Evolutionary conservation across 139 green algal genomes (phyloP).

Genomic region (Raphidocelis subcapitata): DNA sequence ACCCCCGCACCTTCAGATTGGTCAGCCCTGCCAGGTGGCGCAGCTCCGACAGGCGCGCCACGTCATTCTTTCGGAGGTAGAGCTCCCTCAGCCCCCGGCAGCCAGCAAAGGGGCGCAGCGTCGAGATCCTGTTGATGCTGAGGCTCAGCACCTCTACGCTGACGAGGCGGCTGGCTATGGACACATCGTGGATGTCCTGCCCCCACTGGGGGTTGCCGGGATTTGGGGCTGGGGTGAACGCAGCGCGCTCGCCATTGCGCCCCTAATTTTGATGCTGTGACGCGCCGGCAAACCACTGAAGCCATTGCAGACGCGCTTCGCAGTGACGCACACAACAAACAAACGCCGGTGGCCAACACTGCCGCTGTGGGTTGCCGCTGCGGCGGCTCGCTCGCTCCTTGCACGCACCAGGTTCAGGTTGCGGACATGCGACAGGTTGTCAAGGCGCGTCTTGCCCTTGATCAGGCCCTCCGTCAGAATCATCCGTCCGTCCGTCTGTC

Average conservation of each 20-base stretch:
- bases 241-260: background rate
- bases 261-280: background rate
- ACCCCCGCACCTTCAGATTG: slow-evolving; percentile 17
- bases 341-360: background rate
- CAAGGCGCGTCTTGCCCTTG: no score
- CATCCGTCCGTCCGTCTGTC: no score
- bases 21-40: slow-evolving; percentile 43
- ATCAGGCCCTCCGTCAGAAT: no score
- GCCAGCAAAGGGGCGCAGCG: slow-evolving; percentile 45
- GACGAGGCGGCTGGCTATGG: background rate
- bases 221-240: background rate
- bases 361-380: no score
- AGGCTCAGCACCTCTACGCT: slow-evolving; percentile 63
- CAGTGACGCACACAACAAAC: background rate
- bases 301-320: background rate
- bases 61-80: slow-evolving; percentile 71
- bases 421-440: no score
- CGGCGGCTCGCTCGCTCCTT: background rate
- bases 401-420: slow-evolving; percentile 11
- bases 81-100: slow-evolving; percentile 45
- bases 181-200: slow-evolving; percentile 39
- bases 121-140: slow-evolving; percentile 58
- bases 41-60: slow-evolving; percentile 53
- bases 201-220: slow-evolving; percentile 52
- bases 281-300: background rate